Base-by-base conservation (phyloP, 1,284 basidiomycete genomes). In the Coriolopsis trogii region DNA sequence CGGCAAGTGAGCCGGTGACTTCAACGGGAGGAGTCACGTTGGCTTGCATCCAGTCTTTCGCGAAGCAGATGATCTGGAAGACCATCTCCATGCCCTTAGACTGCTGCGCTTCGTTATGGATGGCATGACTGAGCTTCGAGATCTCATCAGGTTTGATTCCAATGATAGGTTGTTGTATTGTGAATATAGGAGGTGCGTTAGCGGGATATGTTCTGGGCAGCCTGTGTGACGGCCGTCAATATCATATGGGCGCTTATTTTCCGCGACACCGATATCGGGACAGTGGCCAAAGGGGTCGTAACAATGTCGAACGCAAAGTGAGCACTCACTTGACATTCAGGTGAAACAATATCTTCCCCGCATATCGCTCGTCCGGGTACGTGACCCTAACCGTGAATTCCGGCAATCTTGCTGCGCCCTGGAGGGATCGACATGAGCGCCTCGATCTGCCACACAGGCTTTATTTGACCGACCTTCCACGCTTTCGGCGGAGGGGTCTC, bases 341-440 rank as follows among this genome's bases (percentile, higher is more conserved):
- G 63, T 85, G 72, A 57, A 87, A 79, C 65, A 72, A 81, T 46
- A 88, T 76, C 63, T 80, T 84, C 51, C 73, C 65, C 15, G 78
- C 73, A 63, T 83, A 74, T 36, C 70, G 67, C 29, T 73, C 70
- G 50, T 84, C 79, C 4, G 85, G 84, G 66, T 91, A 84, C 16
- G 75, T 67, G 30, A 91, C 79, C 62, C 78, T 78, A 59, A 92
- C 85, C 51, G 81, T 80, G 68, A 91, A 91, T 70, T 90, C 89
- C 45, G 80, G 85, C 29, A 87, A 71, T 60, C 84, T 74, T 26
- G 75, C 70, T 26, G 88, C 89, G 55, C 79, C 81, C 88, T 91
- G 55, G 1, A 39, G 16, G 40, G 55, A 59, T 53, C 50, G 44
- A 44, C 59, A 29, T 61, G 41, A 48, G 50, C 51, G 39, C 37